Percentiles rank a stretch among this genome's conserved stretches.
Evolutionary conservation across 768 basidiomycete species (phyloP).

Genomic region (Trametes sanguinea): DNA sequence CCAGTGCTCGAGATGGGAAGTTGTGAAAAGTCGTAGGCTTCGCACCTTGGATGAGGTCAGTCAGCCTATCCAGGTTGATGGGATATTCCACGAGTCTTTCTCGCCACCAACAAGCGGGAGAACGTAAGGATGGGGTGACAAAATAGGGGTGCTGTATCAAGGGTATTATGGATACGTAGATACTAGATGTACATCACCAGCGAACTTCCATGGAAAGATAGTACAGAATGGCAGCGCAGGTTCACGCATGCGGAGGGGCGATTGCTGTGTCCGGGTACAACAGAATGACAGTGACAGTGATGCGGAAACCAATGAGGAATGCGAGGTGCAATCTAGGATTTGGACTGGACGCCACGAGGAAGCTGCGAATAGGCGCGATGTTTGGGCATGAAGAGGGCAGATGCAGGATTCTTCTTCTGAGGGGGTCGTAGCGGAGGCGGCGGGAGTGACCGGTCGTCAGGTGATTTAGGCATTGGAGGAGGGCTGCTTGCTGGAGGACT

Average conservation of each 20-base stretch:
- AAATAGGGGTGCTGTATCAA: background rate
- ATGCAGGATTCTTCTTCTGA: constrained; percentile 65
- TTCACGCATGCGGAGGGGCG: constrained; percentile 2
- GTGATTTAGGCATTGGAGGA: constrained; percentile 23
- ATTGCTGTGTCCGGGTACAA: constrained; percentile 10
- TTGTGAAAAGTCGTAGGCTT: too few relatives aligned
- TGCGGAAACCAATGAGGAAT: background rate
- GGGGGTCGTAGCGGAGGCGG: constrained; percentile 37
- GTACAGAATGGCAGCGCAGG: constrained; percentile 10
- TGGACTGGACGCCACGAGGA: constrained; percentile 17
- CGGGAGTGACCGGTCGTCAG: constrained; percentile 29
- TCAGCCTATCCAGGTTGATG: background rate
- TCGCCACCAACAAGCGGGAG: background rate
- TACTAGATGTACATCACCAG: constrained; percentile 17
- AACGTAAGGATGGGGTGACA: background rate
- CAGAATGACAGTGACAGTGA: background rate
- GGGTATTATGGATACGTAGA: constrained; percentile 15
- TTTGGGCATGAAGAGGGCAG: constrained; percentile 71
- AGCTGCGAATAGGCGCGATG: constrained; percentile 55
- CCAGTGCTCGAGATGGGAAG: too few relatives aligned
- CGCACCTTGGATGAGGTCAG: background rate
- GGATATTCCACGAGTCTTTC: background rate
- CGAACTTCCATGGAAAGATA: constrained; percentile 5
- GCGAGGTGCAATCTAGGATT: constrained; percentile 6
- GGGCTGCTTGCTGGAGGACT: background rate